These are phyloP conservation scores for Cladosporium sp. DNA, from an alignment of 2,329 filamentous ascomycete species.

Conservation along the genomic window DNA sequence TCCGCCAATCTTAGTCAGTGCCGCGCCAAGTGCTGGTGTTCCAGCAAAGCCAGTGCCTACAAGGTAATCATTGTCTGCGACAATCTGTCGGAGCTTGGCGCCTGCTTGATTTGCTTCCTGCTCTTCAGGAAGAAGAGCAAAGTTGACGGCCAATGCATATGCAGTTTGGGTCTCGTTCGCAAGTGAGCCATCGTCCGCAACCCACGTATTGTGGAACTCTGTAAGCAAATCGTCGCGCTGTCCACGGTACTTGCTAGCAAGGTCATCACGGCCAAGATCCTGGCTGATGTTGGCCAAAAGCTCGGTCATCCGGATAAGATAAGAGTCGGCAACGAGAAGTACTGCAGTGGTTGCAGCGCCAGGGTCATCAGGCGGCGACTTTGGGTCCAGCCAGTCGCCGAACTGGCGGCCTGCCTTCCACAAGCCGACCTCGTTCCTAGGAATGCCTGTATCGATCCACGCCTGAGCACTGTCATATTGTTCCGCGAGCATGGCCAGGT, in stretches of 20 bases:
- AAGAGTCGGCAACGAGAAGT: slow-evolving; percentile 43
- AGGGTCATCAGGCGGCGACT: slow-evolving; percentile 31
- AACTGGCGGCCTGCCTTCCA: slow-evolving; percentile 42
- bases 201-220: slow-evolving; percentile 35
- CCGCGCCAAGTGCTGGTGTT: slow-evolving; percentile 51
- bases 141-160: slow-evolving; percentile 31
- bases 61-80: slow-evolving; percentile 30
- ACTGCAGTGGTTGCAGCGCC: slow-evolving; percentile 37
- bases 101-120: slow-evolving; percentile 23
- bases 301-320: slow-evolving; percentile 39
- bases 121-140: slow-evolving; percentile 27
- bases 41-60: slow-evolving; percentile 54
- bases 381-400: slow-evolving; percentile 47
- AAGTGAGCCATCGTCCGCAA: slow-evolving; percentile 33
- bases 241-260: slow-evolving; percentile 28
- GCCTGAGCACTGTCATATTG: slow-evolving; percentile 41
- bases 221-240: slow-evolving; percentile 23
- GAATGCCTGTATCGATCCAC: slow-evolving; percentile 40
- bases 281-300: slow-evolving; percentile 34
- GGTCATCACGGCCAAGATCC: slow-evolving; percentile 27
- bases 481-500: slow-evolving; percentile 36
- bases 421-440: slow-evolving; percentile 32
- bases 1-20: slow-evolving; percentile 23
- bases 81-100: slow-evolving; percentile 29
- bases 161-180: slow-evolving; percentile 38